Evolutionary conservation across 2,329 filamentous ascomycete species (phyloP), one percentile per base, ranked within the genome.

Genomic region (Scolecobasidium constrictum): DNA sequence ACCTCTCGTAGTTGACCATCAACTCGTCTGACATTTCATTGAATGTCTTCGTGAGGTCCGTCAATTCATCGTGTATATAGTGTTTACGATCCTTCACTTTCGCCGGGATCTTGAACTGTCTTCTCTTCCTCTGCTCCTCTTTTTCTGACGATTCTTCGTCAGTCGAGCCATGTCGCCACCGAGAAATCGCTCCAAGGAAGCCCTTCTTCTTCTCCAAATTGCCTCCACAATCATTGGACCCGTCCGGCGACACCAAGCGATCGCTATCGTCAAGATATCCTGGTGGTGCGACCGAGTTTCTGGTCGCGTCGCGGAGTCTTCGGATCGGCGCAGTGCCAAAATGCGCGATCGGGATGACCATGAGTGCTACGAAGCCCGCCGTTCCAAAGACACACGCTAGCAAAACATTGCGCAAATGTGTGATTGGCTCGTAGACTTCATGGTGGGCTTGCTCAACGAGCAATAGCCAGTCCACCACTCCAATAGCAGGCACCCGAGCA

Each of bases 11-110:
- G 54, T 94, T 87, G 62, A 86, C 83, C 54, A 85, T 74, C 35
- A 95, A 66, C 62, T 94, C 87, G 48, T 94, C 86, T 1, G 83
- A 85, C 88, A 94, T 95, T 53, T 88, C 83, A 56, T 94, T 95
- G 66, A 93, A 95, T 0, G 85, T 93, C 31, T 67, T 68, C 0
- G 84, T 92, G 12, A 93, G 69, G 56, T 94, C 87, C 0, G 86
- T 93, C 18, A 81, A 62, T 56, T 95, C 88, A 56, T 95, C 88
- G 2, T 83, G 83, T 41, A 95, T 69, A 28, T 79, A 69, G 53
- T 88, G 82, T 48, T 78, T 83, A 17, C 77, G 70, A 44, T 86
- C 81, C 43, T 77, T 77, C 7, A 95, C 88, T 56, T 85, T 86
- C 12, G 77, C 78, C 0, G 88, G 88, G 33, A 95, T 93, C 49